Evolutionary conservation across 129 eudicot genomes (phyloP).

Genomic region (Logfia minima): DNA sequence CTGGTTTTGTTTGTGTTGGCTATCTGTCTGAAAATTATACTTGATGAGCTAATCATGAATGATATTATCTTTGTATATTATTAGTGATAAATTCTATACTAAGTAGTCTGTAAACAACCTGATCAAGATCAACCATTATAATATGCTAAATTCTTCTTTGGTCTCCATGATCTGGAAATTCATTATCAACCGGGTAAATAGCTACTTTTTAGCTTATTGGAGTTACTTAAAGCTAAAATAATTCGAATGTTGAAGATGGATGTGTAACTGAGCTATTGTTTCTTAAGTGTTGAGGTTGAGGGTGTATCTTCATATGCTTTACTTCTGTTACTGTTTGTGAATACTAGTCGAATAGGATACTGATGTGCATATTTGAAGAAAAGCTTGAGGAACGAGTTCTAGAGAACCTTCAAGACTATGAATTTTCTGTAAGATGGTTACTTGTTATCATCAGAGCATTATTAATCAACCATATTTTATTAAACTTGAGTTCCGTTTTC

Average conservation of each 20-base stretch:
- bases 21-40: too few relatives aligned
- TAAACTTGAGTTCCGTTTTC: conserved; percentile 13
- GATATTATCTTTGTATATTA: too few relatives aligned
- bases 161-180: too few relatives aligned
- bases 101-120: too few relatives aligned
- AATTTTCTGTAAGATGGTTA: conserved; percentile 77
- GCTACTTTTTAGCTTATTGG: too few relatives aligned
- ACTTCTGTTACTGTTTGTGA: not conserved
- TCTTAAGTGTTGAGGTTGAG: conserved; percentile 8
- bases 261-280: not conserved
- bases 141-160: too few relatives aligned
- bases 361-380: conserved; percentile 81
- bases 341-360: conserved; percentile 51
- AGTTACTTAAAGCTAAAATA: not conserved
- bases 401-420: conserved; percentile 73
- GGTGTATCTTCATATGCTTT: conserved; percentile 8
- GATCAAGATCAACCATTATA: too few relatives aligned
- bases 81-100: too few relatives aligned
- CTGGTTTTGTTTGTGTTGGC: too few relatives aligned
- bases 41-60: too few relatives aligned
- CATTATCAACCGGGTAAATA: too few relatives aligned
- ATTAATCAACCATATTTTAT: conserved; percentile 5
- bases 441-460: conserved; percentile 4
- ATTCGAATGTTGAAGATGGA: not conserved
- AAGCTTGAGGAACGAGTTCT: conserved; percentile 52